A percentile compares a stretch with the other conserved stretches of the same genome.
Conservation (phyloP, 225 moss, liverwort and hornwort genomes). For the Ulota crispa region DNA sequence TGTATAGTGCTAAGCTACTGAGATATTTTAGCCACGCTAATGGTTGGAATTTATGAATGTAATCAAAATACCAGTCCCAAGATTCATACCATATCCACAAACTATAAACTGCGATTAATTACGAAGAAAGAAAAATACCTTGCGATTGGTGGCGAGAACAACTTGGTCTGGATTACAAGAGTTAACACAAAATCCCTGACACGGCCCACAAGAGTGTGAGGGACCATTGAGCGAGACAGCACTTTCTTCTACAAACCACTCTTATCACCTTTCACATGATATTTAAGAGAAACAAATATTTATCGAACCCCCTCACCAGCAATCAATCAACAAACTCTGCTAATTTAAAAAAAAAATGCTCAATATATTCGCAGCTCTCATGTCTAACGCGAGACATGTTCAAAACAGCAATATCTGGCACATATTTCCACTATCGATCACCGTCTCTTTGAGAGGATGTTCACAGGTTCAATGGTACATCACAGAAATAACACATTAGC, state of each 20-base stretch:
- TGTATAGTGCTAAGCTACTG: background rate
- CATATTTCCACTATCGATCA: background rate
- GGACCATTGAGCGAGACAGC: slow-evolving; percentile 20
- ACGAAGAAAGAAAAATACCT: slow-evolving; percentile 40
- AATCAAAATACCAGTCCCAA: slow-evolving; percentile 3
- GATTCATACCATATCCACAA: slow-evolving; percentile 8
- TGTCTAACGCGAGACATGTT: background rate
- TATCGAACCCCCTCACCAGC: background rate
- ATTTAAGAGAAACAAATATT: slow-evolving; percentile 10
- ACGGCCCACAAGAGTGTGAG: slow-evolving; percentile 37
- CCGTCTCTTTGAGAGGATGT: background rate
- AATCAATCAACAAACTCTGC: background rate
- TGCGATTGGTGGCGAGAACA: slow-evolving; percentile 70
- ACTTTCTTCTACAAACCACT: slow-evolving; percentile 18
- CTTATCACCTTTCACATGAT: slow-evolving; percentile 5
- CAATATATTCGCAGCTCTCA: background rate
- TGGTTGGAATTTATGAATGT: background rate
- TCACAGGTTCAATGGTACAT: background rate
- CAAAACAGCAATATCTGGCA: slow-evolving; percentile 10
- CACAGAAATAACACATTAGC: slow-evolving; percentile 7
- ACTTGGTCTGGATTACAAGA: slow-evolving; percentile 63
- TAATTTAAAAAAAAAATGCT: background rate
- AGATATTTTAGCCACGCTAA: background rate
- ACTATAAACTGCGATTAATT: background rate
- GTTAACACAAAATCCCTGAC: slow-evolving; percentile 65